These are phyloP conservation scores for Penicillium sp. DNA, from an alignment of 2,329 filamentous ascomycete genomes.

Conservation along the genomic window DNA sequence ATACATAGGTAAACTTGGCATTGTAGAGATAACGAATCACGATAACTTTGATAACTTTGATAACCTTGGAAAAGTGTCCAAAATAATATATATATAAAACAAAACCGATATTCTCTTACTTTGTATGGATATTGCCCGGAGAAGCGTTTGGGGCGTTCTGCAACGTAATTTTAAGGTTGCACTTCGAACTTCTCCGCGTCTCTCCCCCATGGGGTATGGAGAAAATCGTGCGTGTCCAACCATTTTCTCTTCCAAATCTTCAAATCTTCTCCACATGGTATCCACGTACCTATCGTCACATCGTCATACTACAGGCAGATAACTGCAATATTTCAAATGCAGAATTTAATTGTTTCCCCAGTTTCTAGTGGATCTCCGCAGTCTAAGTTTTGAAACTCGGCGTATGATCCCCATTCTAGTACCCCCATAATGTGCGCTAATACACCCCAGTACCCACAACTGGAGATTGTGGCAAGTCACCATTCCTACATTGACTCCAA, in stretches of 20 bases:
- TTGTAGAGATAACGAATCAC: background rate
- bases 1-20: background rate
- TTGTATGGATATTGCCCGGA: background rate
- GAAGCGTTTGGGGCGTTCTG: background rate
- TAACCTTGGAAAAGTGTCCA: background rate
- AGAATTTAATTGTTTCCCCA: background rate
- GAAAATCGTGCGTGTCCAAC: background rate
- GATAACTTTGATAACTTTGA: background rate
- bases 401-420: background rate
- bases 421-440: background rate
- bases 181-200: background rate
- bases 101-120: background rate
- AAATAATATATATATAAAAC: background rate
- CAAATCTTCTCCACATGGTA: background rate
- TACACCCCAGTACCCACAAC: background rate
- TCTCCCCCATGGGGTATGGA: constrained; percentile 7
- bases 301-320: background rate
- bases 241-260: background rate
- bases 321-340: background rate
- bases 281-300: background rate
- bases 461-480: background rate
- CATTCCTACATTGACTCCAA: background rate
- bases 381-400: background rate
- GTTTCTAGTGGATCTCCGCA: background rate
- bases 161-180: constrained; percentile 1